These are phyloP conservation scores for Euryodendron excelsum DNA, from an alignment of 148 eudicot genomes.

Conservation along the genomic window DNA sequence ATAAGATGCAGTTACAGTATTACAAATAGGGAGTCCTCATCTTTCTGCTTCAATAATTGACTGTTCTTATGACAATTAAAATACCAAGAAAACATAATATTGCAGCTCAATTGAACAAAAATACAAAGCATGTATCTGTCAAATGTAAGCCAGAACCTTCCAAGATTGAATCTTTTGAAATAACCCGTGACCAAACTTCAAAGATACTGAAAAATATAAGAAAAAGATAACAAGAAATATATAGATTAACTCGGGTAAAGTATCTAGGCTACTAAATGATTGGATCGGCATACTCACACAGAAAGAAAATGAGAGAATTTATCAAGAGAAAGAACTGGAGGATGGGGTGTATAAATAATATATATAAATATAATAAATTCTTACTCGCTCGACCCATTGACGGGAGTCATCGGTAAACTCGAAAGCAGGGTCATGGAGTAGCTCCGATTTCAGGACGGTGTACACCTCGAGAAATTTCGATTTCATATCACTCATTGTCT, in stretches of 20 bases:
- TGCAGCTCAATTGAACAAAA: not conserved
- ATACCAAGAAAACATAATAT: not conserved
- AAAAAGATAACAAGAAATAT: not conserved
- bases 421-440: slow-evolving; percentile 67
- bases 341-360: not conserved
- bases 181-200: not conserved
- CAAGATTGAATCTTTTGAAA: not conserved
- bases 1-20: not conserved
- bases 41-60: not conserved
- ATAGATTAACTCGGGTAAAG: not conserved
- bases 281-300: not conserved
- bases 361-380: too few relatives aligned
- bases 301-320: not conserved
- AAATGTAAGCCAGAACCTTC: not conserved
- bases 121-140: not conserved
- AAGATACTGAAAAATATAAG: too few relatives aligned
- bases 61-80: not conserved
- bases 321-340: not conserved
- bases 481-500: slow-evolving; percentile 41
- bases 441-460: slow-evolving; percentile 65
- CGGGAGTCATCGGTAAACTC: slow-evolving; percentile 65
- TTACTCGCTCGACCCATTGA: slow-evolving; percentile 70
- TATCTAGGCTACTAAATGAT: not conserved
- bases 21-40: not conserved
- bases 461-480: slow-evolving; percentile 58